Percentiles rank a stretch among this genome's conserved stretches.
These are phyloP conservation scores for Alopecurus myosuroides DNA, from an alignment of 176 grass and related monocot genomes.

Conservation along the genomic window DNA sequence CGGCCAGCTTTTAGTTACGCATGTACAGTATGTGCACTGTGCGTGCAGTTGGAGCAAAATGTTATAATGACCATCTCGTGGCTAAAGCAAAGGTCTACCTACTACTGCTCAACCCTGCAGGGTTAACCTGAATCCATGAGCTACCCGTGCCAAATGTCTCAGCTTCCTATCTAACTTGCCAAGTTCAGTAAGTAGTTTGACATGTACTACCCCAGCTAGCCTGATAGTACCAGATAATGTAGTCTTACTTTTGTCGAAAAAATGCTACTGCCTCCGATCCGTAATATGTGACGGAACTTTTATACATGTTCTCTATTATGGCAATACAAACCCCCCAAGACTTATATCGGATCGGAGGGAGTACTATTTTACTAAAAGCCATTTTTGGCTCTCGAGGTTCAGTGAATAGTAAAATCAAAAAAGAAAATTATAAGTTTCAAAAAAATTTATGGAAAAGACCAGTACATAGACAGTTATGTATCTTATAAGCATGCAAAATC, in stretches of 20 bases:
- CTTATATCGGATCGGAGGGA: too few relatives aligned
- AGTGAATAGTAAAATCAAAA: too few relatives aligned
- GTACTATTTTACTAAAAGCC: too few relatives aligned
- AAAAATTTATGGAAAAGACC: too few relatives aligned
- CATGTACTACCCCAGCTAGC: background rate
- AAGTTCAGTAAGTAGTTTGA: background rate
- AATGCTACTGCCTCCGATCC: too few relatives aligned
- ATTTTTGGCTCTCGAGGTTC: too few relatives aligned
- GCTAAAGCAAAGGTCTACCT: conserved; percentile 10
- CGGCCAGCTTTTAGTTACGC: background rate
- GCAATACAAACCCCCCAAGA: too few relatives aligned
- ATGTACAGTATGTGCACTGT: conserved; percentile 11
- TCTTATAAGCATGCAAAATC: too few relatives aligned
- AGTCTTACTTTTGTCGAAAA: background rate
- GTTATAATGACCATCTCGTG: conserved; percentile 41
- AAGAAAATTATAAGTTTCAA: too few relatives aligned
- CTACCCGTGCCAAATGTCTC: conserved; percentile 25
- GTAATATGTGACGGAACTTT: too few relatives aligned
- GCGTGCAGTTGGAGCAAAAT: conserved; percentile 27
- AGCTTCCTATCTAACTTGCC: conserved; percentile 17
- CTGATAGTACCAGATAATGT: background rate
- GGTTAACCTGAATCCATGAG: conserved; percentile 23
- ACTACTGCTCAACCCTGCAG: background rate
- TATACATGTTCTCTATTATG: too few relatives aligned
- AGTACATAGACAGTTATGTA: too few relatives aligned